These are phyloP conservation scores for Aethionema arabicum DNA, from an alignment of 345 rosid species.

Conservation along the genomic window DNA sequence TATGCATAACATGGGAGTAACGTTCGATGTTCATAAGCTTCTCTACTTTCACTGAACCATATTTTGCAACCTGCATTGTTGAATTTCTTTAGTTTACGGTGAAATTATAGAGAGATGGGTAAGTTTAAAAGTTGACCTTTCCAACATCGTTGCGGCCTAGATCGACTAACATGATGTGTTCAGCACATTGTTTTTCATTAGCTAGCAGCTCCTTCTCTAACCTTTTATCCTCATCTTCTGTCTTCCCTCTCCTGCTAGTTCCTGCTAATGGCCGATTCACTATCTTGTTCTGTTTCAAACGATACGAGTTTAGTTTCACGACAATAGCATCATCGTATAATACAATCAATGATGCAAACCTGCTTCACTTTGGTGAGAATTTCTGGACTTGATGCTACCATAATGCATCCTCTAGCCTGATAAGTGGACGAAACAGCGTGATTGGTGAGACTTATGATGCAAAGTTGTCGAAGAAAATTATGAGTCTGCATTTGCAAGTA, in stretches of 20 bases:
- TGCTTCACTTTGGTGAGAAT: constrained; percentile 81
- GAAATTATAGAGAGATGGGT: no score
- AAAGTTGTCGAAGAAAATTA: constrained; percentile 1
- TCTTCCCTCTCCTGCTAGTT: constrained; percentile 75
- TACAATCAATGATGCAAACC: constrained; percentile 36
- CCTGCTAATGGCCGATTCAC: constrained; percentile 91
- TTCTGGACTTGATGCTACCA: constrained; percentile 96
- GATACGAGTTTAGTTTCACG: constrained; percentile 16
- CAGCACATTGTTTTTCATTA: constrained; percentile 83
- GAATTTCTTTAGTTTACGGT: not conserved
- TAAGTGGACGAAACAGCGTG: constrained; percentile 3
- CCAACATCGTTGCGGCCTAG: constrained; percentile 89
- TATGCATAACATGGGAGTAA: constrained; percentile 94
- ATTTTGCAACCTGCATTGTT: constrained; percentile 56
- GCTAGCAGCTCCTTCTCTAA: constrained; percentile 50
- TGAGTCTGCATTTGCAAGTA: constrained; percentile 3
- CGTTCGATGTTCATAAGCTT: constrained; percentile 87
- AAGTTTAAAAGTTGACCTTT: constrained; percentile 43
- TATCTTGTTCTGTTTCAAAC: constrained; percentile 59
- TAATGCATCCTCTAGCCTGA: constrained; percentile 83
- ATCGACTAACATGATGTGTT: constrained; percentile 91
- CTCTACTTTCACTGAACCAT: constrained; percentile 84
- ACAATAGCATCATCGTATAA: not conserved
- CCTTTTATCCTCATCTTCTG: constrained; percentile 57
- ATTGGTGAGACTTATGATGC: not conserved